Evolutionary conservation across 192 early-diverging fungal species (phyloP).

Genomic region (Coemansia sp.): DNA sequence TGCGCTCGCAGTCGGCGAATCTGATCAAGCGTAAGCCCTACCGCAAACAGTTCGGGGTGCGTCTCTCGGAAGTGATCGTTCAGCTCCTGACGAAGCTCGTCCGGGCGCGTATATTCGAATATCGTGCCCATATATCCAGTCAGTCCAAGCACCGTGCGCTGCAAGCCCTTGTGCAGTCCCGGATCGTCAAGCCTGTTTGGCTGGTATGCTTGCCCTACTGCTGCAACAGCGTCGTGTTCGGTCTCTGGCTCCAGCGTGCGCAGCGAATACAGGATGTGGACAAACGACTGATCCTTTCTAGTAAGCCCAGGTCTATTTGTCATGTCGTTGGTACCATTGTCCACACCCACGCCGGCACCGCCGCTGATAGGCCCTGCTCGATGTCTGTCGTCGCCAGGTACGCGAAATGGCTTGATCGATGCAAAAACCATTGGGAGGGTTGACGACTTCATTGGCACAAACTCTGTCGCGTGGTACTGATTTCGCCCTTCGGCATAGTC

Average conservation of each 20-base stretch:
- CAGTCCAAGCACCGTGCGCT: constrained; percentile 72
- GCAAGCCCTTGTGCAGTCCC: constrained; percentile 72
- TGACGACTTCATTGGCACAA: constrained; percentile 19
- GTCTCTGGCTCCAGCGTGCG: constrained; percentile 19
- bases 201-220: constrained; percentile 55
- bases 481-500: constrained; percentile 13
- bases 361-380: background rate
- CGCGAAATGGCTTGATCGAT: constrained; percentile 42
- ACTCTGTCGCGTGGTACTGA: constrained; percentile 8
- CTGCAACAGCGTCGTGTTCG: constrained; percentile 10
- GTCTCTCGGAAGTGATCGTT: constrained; percentile 78
- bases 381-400: constrained; percentile 27
- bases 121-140: constrained; percentile 84
- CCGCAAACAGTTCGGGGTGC: constrained; percentile 73
- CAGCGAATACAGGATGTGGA: constrained; percentile 30
- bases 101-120: constrained; percentile 71
- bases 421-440: constrained; percentile 34
- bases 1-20: constrained; percentile 77
- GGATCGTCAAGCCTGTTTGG: constrained; percentile 86
- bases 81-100: constrained; percentile 82
- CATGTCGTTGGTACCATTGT: background rate
- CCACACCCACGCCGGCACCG: background rate
- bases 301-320: background rate
- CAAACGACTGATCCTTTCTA: constrained; percentile 39
- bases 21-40: constrained; percentile 78